Base-by-base conservation (phyloP, 1,139 yeast genomes). In the Zhuliangozyma blackwelliae region DNA sequence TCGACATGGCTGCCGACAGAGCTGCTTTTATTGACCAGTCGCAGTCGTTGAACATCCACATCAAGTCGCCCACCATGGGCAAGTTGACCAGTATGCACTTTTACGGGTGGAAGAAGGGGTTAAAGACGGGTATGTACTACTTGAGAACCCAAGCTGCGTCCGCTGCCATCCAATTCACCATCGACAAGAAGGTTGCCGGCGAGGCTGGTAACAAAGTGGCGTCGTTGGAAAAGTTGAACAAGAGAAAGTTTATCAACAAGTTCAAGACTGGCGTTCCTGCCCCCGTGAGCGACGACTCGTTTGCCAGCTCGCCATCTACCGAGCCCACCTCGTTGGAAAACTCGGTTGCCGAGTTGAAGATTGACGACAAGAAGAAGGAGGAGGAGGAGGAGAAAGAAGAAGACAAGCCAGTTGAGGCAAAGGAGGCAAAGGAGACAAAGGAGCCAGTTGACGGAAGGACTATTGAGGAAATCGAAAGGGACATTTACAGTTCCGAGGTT, bases 401-500 rank as follows among this genome's bases (percentile, higher is more conserved):
- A 23, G n/a, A 23, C 26, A 9, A 23, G n/a, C 26, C 26, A 5
- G 26, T 3, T 3, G 26, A 23, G 26, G 9, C 26, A 7, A 7
- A 23, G 26, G 10, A 3, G 5, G 26, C 10, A 9, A 5, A 23
- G 10, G 26, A 23, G 5, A 5, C 26, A 3, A 16, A 16, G 16
- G 16, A 16, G 16, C 16, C 16, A 3, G 40, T 39, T 29, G 51
- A 38, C 29, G 41, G 38, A 31, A 38, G 43, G 47, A 49, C 49
- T 7, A 40, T 39, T 22, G 48, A 40, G 44, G 48, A 41, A 44
- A 43, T 45, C 32, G 77, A 68, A 45, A 65, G 61, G 43, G 96
- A 92, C 58, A 92, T 92, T 54, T 92, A 73, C 75, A 88, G 92
- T 62, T 85, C 95, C 26, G 82, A 89, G 67, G 97, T 84, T 31